Evolutionary conservation across 768 basidiomycete species (phyloP).

Genomic region (Auriscalpium microsporum): DNA sequence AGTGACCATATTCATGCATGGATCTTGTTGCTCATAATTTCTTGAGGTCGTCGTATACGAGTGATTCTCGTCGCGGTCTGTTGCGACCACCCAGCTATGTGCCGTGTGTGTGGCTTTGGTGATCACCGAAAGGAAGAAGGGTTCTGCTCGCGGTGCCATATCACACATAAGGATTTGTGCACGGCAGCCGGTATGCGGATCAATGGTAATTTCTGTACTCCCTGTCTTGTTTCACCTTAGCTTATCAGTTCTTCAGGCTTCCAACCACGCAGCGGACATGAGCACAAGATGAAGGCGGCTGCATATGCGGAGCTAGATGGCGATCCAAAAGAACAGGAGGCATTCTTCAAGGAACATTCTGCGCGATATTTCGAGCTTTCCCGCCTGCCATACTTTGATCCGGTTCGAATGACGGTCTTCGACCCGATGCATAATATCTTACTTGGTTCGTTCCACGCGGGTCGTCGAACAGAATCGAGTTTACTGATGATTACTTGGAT

Average conservation of each 20-base stretch:
- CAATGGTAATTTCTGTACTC: no score
- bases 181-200: no score
- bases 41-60: background rate
- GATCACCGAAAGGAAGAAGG: constrained; percentile 3
- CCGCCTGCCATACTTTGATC: constrained; percentile 12
- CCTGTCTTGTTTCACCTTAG: no score
- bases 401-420: constrained; percentile 8
- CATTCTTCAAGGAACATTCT: constrained; percentile 1
- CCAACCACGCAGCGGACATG: no score
- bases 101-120: constrained; percentile 10
- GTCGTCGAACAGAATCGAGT: background rate
- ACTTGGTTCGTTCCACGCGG: background rate
- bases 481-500: background rate
- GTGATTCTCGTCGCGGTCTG: constrained; percentile 5
- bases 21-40: no score
- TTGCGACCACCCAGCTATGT: constrained; percentile 13
- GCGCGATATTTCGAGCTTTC: constrained; percentile 9
- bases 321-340: background rate
- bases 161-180: no score
- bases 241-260: no score
- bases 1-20: background rate
- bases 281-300: no score
- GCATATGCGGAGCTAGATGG: no score
- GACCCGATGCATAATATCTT: constrained; percentile 15
- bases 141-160: constrained; percentile 6